phyloP scores from a whole-genome alignment of 768 basidiomycete genomes.

The Pisolithus tinctorius region DNA sequence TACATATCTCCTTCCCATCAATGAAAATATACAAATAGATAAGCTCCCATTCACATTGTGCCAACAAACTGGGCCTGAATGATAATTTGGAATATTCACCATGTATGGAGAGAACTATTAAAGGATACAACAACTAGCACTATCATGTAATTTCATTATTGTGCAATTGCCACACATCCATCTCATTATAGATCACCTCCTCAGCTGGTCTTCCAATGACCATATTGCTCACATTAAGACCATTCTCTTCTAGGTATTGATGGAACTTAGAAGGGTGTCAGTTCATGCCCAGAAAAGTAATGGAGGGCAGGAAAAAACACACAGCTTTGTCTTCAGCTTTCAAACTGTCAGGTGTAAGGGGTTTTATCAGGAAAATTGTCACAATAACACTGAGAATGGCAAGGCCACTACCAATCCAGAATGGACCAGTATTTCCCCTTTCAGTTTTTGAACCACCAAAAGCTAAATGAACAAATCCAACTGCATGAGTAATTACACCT shows the following conservation, averaged over 20 bases:
- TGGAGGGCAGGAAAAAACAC: conserved; percentile 18
- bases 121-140: too few relatives aligned
- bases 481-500: too few relatives aligned
- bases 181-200: background rate
- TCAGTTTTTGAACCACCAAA: conserved; percentile 50
- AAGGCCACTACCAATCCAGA: conserved; percentile 83
- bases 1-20: too few relatives aligned
- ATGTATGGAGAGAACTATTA: too few relatives aligned
- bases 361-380: conserved; percentile 66
- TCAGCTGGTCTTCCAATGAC: conserved; percentile 32
- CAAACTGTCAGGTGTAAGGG: conserved; percentile 75
- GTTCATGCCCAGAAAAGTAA: background rate
- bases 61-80: too few relatives aligned
- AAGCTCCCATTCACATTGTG: too few relatives aligned
- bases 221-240: conserved; percentile 74
- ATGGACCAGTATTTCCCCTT: conserved; percentile 77
- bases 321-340: conserved; percentile 62
- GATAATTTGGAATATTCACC: too few relatives aligned
- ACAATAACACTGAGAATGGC: conserved; percentile 73
- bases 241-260: conserved; percentile 68
- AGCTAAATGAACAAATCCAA: conserved; percentile 27
- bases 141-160: too few relatives aligned
- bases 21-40: too few relatives aligned
- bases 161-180: too few relatives aligned
- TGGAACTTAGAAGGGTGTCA: conserved; percentile 56